Base-by-base conservation (phyloP, 306 rosid genomes). In the Prosopis cineraria region DNA sequence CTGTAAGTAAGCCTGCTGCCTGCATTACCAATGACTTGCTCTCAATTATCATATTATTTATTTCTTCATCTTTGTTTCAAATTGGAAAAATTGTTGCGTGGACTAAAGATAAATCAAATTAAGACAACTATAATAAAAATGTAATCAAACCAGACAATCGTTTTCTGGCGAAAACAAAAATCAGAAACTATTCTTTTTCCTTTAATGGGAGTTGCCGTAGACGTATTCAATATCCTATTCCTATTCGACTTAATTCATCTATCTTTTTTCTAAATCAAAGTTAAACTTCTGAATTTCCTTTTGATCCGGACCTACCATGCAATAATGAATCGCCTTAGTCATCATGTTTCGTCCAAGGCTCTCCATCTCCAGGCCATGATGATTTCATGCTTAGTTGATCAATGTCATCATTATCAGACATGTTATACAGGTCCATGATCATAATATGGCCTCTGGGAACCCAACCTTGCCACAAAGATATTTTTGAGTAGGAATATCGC, bases 401-500 rank as follows among this genome's bases (percentile, higher is more conserved):
- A 30, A 30, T 40, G 2, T 60, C 39, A 29, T 53, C 77, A 43
- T 44, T 48, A 41, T 27, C 10, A 59, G 53, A 71, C 34, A 50
- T 79, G 78, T 77, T 43, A 50, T 16, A 37, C 3, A 48, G 62
- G 81, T 75, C 66, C 86, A 72, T 87, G 43, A 76, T 91, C 89
- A 87, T 78, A 88, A 86, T 87, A 88, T 88, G 30, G 88, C 89
- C 75, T 89, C 86, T 43, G 83, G 85, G 36, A 88, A 78, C 41
- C 96, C 93, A n/a, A 86, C 88, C 65, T 90, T 87, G 75, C 87
- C 78, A 73, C 87, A 84, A 27, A 92, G 93, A 79, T 92, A 95
- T 73, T 87, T 73, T 71, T 88, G 91, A 22, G 88, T 90, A 25
- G 93, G 95, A 29, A 92, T 86, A 44, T 95, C 97, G 16, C 97